These are phyloP conservation scores for Fusarium newnesense DNA, from an alignment of 2,329 filamentous ascomycete genomes.

Conservation along the genomic window DNA sequence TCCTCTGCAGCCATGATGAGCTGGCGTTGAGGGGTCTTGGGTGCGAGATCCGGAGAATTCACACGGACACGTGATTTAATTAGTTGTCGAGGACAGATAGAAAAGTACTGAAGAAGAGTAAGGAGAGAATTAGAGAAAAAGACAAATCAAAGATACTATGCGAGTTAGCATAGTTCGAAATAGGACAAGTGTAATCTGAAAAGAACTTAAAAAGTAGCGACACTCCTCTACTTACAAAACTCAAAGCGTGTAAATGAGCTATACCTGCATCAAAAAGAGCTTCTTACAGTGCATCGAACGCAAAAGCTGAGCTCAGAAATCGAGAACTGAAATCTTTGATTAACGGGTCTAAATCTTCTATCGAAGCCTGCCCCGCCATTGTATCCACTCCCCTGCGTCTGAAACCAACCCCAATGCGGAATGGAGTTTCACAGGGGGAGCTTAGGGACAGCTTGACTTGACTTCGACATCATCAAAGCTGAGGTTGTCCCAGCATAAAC, in stretches of 20 bases:
- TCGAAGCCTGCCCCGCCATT: constrained; percentile 41
- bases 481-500: constrained; percentile 36
- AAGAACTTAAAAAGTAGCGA: neutral
- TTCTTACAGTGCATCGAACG: constrained; percentile 32
- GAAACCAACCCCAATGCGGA: constrained; percentile 39
- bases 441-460: constrained; percentile 48
- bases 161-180: neutral
- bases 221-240: constrained; percentile 2
- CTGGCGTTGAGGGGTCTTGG: constrained; percentile 39
- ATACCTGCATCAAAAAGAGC: neutral
- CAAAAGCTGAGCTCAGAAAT: constrained; percentile 14
- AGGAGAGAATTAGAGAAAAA: neutral
- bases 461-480: constrained; percentile 41
- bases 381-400: constrained; percentile 39
- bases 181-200: neutral
- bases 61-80: constrained; percentile 43
- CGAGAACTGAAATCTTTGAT: constrained; percentile 26
- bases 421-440: constrained; percentile 34
- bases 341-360: constrained; percentile 36
- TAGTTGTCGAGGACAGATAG: constrained; percentile 16
- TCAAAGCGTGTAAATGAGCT: neutral
- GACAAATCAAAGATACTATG: neutral
- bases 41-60: constrained; percentile 32
- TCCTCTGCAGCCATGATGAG: constrained; percentile 47
- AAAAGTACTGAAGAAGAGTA: neutral